Percentiles rank a stretch among this genome's conserved stretches.
Conservation (phyloP, 2,329 filamentous ascomycete species). For the Hymenoscyphus albidus region DNA sequence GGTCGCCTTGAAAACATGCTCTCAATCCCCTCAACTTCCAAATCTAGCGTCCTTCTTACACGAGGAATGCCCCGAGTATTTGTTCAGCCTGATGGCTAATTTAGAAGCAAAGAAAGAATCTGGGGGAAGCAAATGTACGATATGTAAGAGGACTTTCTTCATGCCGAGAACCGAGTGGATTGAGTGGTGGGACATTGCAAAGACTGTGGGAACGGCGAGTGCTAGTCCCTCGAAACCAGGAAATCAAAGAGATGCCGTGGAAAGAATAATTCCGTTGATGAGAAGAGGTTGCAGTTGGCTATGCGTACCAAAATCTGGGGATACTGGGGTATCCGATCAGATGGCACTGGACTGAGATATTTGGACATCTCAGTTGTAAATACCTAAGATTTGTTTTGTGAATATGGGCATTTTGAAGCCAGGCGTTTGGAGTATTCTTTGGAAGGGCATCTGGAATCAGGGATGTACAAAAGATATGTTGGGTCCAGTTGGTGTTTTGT, state of each 20-base stretch:
- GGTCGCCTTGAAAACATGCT: conserved; percentile 30
- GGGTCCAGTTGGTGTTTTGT: background rate
- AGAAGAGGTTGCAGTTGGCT: conserved; percentile 36
- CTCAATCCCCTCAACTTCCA: conserved; percentile 23
- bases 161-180: conserved; percentile 56
- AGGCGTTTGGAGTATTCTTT: conserved; percentile 3
- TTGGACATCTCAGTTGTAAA: conserved; percentile 2
- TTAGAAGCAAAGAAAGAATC: conserved; percentile 42
- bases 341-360: conserved; percentile 12
- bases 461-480: background rate
- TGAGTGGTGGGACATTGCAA: conserved; percentile 53
- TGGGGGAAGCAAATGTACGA: conserved; percentile 50
- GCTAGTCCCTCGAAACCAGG: conserved; percentile 26
- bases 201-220: conserved; percentile 18
- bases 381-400: background rate
- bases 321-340: conserved; percentile 3
- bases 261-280: conserved; percentile 35
- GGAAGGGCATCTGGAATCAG: background rate
- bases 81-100: conserved; percentile 23
- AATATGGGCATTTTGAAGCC: background rate
- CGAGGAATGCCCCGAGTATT: conserved; percentile 23
- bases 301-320: conserved; percentile 28
- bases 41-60: conserved; percentile 23
- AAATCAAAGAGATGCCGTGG: conserved; percentile 32
- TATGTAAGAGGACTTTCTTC: conserved; percentile 47